Evolutionary conservation across 2,329 filamentous ascomycete species (phyloP), one percentile per base, ranked within the genome.

Genomic region (Aspergillus fumigatus): DNA sequence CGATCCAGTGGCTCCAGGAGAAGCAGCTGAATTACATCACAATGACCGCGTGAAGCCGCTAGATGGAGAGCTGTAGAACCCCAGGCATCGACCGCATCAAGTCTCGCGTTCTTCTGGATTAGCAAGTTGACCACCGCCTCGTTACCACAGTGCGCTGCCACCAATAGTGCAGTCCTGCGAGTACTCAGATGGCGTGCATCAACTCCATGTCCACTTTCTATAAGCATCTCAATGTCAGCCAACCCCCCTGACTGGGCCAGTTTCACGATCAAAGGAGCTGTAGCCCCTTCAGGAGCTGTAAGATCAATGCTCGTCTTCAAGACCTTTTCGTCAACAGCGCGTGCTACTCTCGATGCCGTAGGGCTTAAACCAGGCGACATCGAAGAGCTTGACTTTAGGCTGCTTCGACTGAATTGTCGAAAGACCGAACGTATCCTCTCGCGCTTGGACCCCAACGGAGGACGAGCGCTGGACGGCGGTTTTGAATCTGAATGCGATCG

Each of bases 91-190:
- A 57, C 58, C 3, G 63, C 63, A 54, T 70, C 61, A 10, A 71
- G 49, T n/a, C 63, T 64, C 10, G 72, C 73, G 32, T 67, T 66
- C 29, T 63, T 58, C 27, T 68, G 62, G 11, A 75, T 64, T 14
- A 76, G 55, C 11, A 73, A 53, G 32, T 67, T 63, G 19, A 73
- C 68, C 14, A 74, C 61, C 45, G 70, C 70, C 19, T 71, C 70
- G 29, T 71, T 71, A 9, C 73, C 73, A 59, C 73, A 75, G 55
- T 76, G 73, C 6, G 72, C 66, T 50, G 74, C 73, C 43, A 76
- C 71, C 5, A 71, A 61, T 11, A 76, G 65, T 14, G 74, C 73
- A 41, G 67, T 76, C 49, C 71, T 63, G n/a, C 68, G 65, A 2
- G 71, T 70, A 47, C 59, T 52, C 9, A 62, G 51, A 56, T 75